A percentile compares a stretch with the other conserved stretches of the same genome.
phyloP scores from a whole-genome alignment of 495 filamentous ascomycete species.

The Echria macrotheca region DNA sequence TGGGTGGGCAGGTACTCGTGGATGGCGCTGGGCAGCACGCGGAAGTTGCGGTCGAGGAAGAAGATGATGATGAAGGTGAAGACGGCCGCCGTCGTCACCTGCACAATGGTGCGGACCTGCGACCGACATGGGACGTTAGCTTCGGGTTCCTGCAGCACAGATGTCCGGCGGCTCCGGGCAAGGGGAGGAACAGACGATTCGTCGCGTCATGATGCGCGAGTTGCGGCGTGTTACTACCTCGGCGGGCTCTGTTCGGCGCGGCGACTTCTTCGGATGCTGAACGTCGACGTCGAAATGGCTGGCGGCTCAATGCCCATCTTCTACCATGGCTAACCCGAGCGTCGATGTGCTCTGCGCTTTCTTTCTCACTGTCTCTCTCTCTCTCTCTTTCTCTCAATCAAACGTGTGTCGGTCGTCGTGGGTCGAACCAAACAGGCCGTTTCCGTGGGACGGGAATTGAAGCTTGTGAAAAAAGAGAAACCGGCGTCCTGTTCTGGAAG shows the following conservation, averaged over 20 bases:
- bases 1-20: slow-evolving; percentile 80
- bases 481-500: background rate
- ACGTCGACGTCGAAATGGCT: background rate
- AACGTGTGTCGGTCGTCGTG: background rate
- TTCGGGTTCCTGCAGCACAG: background rate
- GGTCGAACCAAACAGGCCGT: background rate
- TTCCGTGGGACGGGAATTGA: background rate
- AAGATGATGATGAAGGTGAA: slow-evolving; percentile 65
- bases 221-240: background rate
- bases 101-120: slow-evolving; percentile 76
- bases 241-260: background rate
- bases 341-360: background rate
- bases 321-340: background rate
- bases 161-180: background rate
- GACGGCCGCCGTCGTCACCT: slow-evolving; percentile 63
- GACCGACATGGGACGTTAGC: background rate
- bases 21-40: slow-evolving; percentile 73
- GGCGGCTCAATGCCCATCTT: slow-evolving; percentile 20
- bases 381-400: background rate
- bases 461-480: background rate
- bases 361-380: background rate
- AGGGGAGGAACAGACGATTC: slow-evolving; percentile 17
- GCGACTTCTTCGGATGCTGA: background rate
- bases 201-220: slow-evolving; percentile 21
- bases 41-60: slow-evolving; percentile 73